Evolutionary conservation across 129 eudicot species (phyloP).

Genomic region (Lonicera japonica): DNA sequence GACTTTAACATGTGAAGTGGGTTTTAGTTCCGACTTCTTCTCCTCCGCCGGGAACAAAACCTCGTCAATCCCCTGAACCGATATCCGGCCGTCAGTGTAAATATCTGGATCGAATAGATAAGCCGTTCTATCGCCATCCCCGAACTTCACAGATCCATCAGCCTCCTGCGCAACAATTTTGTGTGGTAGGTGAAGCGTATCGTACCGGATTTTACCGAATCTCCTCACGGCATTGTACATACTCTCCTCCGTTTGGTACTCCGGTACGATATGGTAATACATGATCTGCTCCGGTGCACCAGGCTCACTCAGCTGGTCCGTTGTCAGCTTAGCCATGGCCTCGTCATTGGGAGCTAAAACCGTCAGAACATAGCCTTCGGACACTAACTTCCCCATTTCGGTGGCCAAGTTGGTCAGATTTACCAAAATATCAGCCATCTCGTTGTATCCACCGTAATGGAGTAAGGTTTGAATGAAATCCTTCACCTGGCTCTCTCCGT

Average conservation of each 20-base stretch:
- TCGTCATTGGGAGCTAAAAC: slow-evolving; percentile 90
- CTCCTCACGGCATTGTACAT: slow-evolving; percentile 86
- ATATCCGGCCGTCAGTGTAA: slow-evolving; percentile 83
- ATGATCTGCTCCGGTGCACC: slow-evolving; percentile 91
- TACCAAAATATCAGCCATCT: slow-evolving; percentile 81
- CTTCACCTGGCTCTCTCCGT: slow-evolving; percentile 86
- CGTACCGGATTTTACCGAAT: slow-evolving; percentile 73
- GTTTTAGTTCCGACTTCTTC: slow-evolving; percentile 5
- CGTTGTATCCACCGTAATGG: slow-evolving; percentile 91
- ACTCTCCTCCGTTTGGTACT: slow-evolving; percentile 93
- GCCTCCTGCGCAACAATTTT: slow-evolving; percentile 79
- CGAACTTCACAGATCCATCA: slow-evolving; percentile 90
- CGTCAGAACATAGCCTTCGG: slow-evolving; percentile 87
- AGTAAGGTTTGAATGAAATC: slow-evolving; percentile 78
- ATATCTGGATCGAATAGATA: slow-evolving; percentile 94
- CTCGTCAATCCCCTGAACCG: slow-evolving; percentile 92
- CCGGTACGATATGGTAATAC: slow-evolving; percentile 82
- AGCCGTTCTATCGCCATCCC: slow-evolving; percentile 61
- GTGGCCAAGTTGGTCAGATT: slow-evolving; percentile 75
- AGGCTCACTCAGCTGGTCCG: slow-evolving; percentile 82
- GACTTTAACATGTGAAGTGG: slow-evolving; percentile 13
- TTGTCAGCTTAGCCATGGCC: slow-evolving; percentile 84
- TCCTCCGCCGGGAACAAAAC: slow-evolving; percentile 74
- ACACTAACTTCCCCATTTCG: slow-evolving; percentile 80
- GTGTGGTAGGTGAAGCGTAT: slow-evolving; percentile 68